Base-by-base conservation (phyloP, 345 rosid genomes). In the Eucalyptus curtisii region DNA sequence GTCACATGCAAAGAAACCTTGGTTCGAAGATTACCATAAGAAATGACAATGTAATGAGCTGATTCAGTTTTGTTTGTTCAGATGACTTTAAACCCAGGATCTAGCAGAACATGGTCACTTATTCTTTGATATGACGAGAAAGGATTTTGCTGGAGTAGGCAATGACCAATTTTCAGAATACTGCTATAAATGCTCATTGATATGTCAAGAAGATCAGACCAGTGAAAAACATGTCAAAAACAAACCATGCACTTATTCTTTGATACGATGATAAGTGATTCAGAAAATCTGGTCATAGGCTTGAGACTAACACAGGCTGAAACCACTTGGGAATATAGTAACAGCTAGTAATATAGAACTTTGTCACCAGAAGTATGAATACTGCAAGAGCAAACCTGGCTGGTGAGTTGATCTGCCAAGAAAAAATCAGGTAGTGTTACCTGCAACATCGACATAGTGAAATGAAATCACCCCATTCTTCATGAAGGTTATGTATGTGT, bases 341-440 rank as follows among this genome's bases (percentile, higher is more conserved):
- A 31, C 42, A 66, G 79, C 79, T 2, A 15, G 79, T 66, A 66
- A 8, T 66, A 66, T 31, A 31, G 40, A 66, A 61, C 31, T 61
- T 4, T 30, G 68, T 27, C 40, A 31, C 42, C 0, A 31, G 79
- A 30, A 66, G 37, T 31, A 7, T 66, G 42, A 15, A 16, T 31
- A 31, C 79, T 66, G 79, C 3, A 10, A 66, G 42, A 31, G 31
- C 87, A 19, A 64, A 93, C 97, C 94, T 94, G 97, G 89, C 96
- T 93, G 33, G 96, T 91, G 87, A 94, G 88, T 52, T 94, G 92
- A 91, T 95, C 96, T 44, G 93, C 95, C 91, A 94, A 91, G 92
- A 94, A 93, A 87, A 95, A 95, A 91, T 94, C 96, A n/a, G 96
- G 93, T 84, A 93, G 94, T 88, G 89, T 95, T 24, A 95, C 96